Evolutionary conservation across 2,329 filamentous ascomycete genomes (phyloP).

Genomic region (Elsinoe arachidis): DNA sequence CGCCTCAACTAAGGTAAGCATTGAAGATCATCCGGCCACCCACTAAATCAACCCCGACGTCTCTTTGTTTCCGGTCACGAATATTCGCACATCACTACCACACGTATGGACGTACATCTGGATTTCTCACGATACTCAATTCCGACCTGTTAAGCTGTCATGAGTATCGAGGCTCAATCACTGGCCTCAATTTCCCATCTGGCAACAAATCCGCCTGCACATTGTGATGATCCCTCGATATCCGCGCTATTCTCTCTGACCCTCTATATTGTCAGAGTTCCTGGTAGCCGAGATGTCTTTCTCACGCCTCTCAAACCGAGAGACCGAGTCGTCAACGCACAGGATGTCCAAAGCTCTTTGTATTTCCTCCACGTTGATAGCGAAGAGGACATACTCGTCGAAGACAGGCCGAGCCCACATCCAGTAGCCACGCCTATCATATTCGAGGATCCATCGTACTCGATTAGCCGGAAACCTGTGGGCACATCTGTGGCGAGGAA

Average conservation of each 20-base stretch:
- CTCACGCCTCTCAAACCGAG: constrained; percentile 85
- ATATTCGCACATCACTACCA: too few species aligned
- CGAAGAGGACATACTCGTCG: constrained; percentile 12
- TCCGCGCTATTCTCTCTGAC: constrained; percentile 52
- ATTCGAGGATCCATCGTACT: neutral
- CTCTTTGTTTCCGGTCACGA: neutral
- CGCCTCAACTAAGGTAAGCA: neutral
- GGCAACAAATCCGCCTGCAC: constrained; percentile 4
- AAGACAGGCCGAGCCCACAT: neutral
- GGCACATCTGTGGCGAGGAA: constrained; percentile 12
- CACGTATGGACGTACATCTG: too few species aligned
- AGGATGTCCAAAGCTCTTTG: constrained; percentile 77
- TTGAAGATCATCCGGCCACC: neutral
- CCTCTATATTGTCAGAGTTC: constrained; percentile 88
- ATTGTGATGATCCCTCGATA: neutral
- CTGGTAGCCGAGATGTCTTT: constrained; percentile 88
- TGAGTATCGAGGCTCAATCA: constrained; percentile 11
- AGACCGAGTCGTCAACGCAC: constrained; percentile 75
- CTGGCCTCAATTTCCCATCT: constrained; percentile 10
- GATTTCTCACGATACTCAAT: neutral
- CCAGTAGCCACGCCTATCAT: neutral
- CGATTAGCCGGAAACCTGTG: neutral
- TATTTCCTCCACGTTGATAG: constrained; percentile 79
- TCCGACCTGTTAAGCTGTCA: neutral
- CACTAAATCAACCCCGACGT: neutral